Evolutionary conservation across 164 flowering plant genomes (phyloP).

Genomic region (Warburgia ugandensis): DNA sequence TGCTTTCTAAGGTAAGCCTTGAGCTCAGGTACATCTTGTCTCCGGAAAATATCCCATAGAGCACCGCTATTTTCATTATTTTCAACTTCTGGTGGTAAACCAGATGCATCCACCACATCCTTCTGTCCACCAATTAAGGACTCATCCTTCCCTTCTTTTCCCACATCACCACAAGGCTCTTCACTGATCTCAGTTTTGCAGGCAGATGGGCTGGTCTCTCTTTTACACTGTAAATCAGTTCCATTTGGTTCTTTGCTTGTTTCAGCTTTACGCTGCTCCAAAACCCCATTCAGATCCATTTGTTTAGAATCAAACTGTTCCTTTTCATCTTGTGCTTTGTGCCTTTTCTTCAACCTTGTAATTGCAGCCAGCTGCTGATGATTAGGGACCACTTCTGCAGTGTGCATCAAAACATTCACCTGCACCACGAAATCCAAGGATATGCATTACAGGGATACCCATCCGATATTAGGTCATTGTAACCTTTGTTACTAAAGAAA

Average conservation of each 20-base stretch:
- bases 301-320: conserved; percentile 17
- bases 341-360: conserved; percentile 37
- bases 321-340: conserved; percentile 48
- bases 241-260: too few species aligned
- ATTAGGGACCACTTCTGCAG: conserved; percentile 40
- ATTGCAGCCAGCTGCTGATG: conserved; percentile 35
- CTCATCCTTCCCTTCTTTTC: too few species aligned
- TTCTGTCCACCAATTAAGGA: background rate
- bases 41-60: conserved; percentile 33
- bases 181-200: too few species aligned
- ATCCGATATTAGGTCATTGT: too few species aligned
- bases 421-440: conserved; percentile 16
- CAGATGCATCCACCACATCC: background rate
- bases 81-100: background rate
- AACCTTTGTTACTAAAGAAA: too few species aligned
- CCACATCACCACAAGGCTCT: too few species aligned
- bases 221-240: too few species aligned
- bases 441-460: too few species aligned
- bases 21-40: conserved; percentile 28
- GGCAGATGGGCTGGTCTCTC: too few species aligned
- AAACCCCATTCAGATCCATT: background rate
- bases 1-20: conserved; percentile 28
- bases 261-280: background rate
- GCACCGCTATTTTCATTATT: conserved; percentile 20
- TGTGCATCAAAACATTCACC: conserved; percentile 83